A percentile compares a stretch with the other conserved stretches of the same genome.
Conservation (phyloP, 148 eudicot genomes). For the Silene conica region DNA sequence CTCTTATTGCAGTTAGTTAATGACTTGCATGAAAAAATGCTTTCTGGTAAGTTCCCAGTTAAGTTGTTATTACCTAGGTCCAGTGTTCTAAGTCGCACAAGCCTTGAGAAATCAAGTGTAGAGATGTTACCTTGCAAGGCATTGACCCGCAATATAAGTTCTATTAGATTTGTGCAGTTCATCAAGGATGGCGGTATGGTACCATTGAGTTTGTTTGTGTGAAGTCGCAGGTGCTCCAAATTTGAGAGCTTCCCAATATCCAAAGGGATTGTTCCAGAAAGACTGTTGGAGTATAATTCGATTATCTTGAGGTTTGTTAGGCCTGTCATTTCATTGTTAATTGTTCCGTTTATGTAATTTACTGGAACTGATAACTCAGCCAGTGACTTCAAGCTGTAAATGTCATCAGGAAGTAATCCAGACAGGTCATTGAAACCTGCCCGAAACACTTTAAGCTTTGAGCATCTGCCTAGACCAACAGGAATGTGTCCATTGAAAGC, state of each 20-base stretch:
- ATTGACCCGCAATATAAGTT: slow-evolving; percentile 61
- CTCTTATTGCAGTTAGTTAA: slow-evolving; percentile 58
- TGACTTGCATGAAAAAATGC: slow-evolving; percentile 60
- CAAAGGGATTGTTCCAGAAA: slow-evolving; percentile 23
- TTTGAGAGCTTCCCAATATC: slow-evolving; percentile 51
- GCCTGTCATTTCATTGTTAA: too few relatives aligned
- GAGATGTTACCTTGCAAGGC: slow-evolving; percentile 51
- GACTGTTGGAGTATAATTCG: too few relatives aligned
- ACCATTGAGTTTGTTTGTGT: slow-evolving; percentile 53
- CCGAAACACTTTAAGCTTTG: too few relatives aligned
- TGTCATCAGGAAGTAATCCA: too few relatives aligned
- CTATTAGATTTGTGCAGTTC: slow-evolving; percentile 52
- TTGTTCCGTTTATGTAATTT: too few relatives aligned
- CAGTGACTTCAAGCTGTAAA: too few relatives aligned
- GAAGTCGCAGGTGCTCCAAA: slow-evolving; percentile 54
- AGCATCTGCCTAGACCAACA: too few relatives aligned
- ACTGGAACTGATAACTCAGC: too few relatives aligned
- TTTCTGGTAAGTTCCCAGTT: slow-evolving; percentile 53
- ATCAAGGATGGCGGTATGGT: slow-evolving; percentile 56
- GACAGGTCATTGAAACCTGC: too few relatives aligned
- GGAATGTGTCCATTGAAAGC: too few relatives aligned
- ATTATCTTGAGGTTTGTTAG: too few relatives aligned
- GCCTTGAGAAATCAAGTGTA: slow-evolving; percentile 53
- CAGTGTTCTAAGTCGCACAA: slow-evolving; percentile 38
- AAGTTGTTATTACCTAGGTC: slow-evolving; percentile 73